Evolutionary conservation across 768 basidiomycete species (phyloP).

Genomic region (Kwoniella shandongensis): DNA sequence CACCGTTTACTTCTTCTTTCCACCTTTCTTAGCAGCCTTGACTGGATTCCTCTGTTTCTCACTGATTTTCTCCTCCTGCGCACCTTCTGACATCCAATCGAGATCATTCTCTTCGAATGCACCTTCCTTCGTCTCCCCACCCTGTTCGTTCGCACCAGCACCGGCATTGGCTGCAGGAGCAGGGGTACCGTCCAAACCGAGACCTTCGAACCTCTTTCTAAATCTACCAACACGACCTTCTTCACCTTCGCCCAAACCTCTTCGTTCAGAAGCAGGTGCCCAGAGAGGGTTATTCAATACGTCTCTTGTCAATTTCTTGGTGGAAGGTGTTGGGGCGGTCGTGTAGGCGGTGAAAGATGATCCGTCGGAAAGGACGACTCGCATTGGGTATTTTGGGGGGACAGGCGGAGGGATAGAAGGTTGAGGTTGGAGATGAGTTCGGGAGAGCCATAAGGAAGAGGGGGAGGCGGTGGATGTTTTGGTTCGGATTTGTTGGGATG

Average conservation of each 20-base stretch:
- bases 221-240: conserved; percentile 79
- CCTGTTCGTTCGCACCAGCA: not conserved
- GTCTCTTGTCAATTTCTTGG: conserved; percentile 74
- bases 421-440: conserved; percentile 61
- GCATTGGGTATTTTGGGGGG: conserved; percentile 82
- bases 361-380: conserved; percentile 81
- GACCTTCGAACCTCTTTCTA: conserved; percentile 67
- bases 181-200: conserved; percentile 1
- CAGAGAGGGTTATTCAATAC: conserved; percentile 85
- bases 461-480: conserved; percentile 21
- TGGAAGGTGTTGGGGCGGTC: conserved; percentile 75
- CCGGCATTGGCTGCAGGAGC: not conserved
- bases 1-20: conserved; percentile 42
- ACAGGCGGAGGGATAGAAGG: conserved; percentile 75
- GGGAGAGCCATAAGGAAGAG: conserved; percentile 65
- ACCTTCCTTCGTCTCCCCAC: conserved; percentile 11
- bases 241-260: conserved; percentile 65
- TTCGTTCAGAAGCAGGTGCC: conserved; percentile 62
- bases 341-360: conserved; percentile 84
- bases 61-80: conserved; percentile 45
- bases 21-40: conserved; percentile 20
- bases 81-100: conserved; percentile 52
- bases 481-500: conserved; percentile 4
- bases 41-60: conserved; percentile 31
- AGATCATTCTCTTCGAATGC: conserved; percentile 32